Base-by-base conservation (phyloP, 2,329 filamentous ascomycete genomes). In the Zopfia rhizophila region DNA sequence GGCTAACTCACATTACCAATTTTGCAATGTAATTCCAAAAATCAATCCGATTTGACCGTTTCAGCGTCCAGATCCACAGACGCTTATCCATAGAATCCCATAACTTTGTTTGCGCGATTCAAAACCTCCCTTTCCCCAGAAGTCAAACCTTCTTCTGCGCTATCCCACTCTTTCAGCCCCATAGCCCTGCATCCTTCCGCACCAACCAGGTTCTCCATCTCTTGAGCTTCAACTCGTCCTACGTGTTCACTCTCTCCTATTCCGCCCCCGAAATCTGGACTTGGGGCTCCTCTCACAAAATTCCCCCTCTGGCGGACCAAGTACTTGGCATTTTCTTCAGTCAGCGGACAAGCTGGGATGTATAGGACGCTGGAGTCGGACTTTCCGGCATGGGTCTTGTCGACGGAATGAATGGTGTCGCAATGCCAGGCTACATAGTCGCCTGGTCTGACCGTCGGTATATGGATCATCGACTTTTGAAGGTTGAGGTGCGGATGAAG, bases 321-420 rank as follows among this genome's bases (percentile, higher is more conserved):
- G 64, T 92, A 94, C 16, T 81, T 72, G 0, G 88, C 85, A 60
- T 94, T 96, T 27, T 78, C 74, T 40, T 87, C 82, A 1, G 91
- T 96, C 21, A 91, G 79, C 0, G 92, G 91, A 42, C 89, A 94
- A 0, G 90, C 86, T 0, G 92, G 91, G 43, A 97, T 96, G 63
- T 97, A 97, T 48, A 97, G 64, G 0, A 96, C 92, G 58, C 87
- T 91, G 0, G 89, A 91, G 69, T 97, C 92, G 0, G 76, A 71
- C 2, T 73, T 78, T 1, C 92, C 93, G 1, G 71, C 72, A 66
- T 97, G 92, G 1, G 86, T 78, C 55, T 84, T 86, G 73, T 97
- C 92, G 0, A 97, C 92, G 0, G 90, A 84, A 66, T 96, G 92
- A 36, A 95, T 88, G 10, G 78, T 75, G 49, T 92, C 89, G 67